A percentile compares a stretch with the other conserved stretches of the same genome.
Evolutionary conservation across 2,329 filamentous ascomycete genomes (phyloP).

Genomic region (Stylonectria norvegica): DNA sequence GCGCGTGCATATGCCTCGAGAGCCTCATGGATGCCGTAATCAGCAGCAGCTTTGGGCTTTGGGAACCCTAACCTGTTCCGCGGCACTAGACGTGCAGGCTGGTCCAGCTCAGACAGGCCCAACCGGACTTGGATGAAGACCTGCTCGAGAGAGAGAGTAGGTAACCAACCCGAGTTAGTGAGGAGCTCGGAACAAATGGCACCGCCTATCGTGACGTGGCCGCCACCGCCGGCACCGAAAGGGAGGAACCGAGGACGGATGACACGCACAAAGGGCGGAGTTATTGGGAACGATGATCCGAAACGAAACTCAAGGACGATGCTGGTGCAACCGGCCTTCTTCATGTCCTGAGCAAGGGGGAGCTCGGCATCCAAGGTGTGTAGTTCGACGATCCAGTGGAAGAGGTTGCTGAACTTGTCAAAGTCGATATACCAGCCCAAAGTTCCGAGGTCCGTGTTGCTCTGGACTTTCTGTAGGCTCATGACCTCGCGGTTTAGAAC

Average conservation of each 20-base stretch:
- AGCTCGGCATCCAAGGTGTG: slow-evolving; percentile 72
- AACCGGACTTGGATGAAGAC: slow-evolving; percentile 78
- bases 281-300: slow-evolving; percentile 68
- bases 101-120: slow-evolving; percentile 67
- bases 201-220: slow-evolving; percentile 80
- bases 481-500: slow-evolving; percentile 51
- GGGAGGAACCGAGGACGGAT: slow-evolving; percentile 75
- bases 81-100: slow-evolving; percentile 67
- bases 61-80: too few relatives aligned
- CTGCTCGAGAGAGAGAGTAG: slow-evolving; percentile 69
- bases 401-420: slow-evolving; percentile 66
- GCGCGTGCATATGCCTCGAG: slow-evolving; percentile 67
- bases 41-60: slow-evolving; percentile 21
- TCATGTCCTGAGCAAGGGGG: slow-evolving; percentile 74
- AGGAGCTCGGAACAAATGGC: slow-evolving; percentile 82
- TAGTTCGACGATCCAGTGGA: slow-evolving; percentile 88
- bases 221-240: slow-evolving; percentile 71
- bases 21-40: slow-evolving; percentile 70
- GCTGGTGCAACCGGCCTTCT: slow-evolving; percentile 55
- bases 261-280: slow-evolving; percentile 81
- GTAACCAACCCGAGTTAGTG: slow-evolving; percentile 79
- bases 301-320: slow-evolving; percentile 82
- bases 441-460: slow-evolving; percentile 55
- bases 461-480: slow-evolving; percentile 61
- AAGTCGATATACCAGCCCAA: slow-evolving; percentile 83